Conservation (phyloP, 331 rosid species). For the Cydonia oblonga region DNA sequence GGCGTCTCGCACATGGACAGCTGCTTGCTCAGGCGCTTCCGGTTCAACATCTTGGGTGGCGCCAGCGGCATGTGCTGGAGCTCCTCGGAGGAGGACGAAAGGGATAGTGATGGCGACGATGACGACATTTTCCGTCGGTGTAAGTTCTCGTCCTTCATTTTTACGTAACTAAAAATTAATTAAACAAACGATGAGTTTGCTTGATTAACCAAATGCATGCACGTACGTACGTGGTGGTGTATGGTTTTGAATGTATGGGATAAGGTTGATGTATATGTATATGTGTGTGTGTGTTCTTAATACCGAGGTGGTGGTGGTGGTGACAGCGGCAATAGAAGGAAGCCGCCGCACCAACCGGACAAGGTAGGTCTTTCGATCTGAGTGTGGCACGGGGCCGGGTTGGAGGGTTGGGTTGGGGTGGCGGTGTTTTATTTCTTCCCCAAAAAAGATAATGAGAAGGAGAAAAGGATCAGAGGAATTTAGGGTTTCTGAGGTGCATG, state of each 20-base stretch:
- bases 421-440: neutral
- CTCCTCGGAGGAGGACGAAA: constrained; percentile 33
- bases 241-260: neutral
- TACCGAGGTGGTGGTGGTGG: neutral
- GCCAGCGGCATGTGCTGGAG: constrained; percentile 23
- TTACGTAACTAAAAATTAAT: neutral
- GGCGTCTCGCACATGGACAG: constrained; percentile 43
- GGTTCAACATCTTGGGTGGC: constrained; percentile 27
- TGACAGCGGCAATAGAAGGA: neutral
- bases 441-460: neutral
- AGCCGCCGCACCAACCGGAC: neutral
- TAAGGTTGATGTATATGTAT: neutral
- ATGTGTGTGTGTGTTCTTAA: neutral
- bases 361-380: neutral
- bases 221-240: neutral
- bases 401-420: neutral
- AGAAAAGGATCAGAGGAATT: neutral
- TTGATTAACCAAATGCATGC: neutral
- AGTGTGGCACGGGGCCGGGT: constrained; percentile 7
- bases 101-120: constrained; percentile 7
- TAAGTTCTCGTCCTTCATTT: neutral
- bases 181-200: neutral
- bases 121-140: neutral
- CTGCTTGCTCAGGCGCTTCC: constrained; percentile 42
- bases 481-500: neutral